A percentile compares a stretch with the other conserved stretches of the same genome.
Evolutionary conservation across 768 basidiomycete species (phyloP).

Genomic region (Strobilomyces confusus): DNA sequence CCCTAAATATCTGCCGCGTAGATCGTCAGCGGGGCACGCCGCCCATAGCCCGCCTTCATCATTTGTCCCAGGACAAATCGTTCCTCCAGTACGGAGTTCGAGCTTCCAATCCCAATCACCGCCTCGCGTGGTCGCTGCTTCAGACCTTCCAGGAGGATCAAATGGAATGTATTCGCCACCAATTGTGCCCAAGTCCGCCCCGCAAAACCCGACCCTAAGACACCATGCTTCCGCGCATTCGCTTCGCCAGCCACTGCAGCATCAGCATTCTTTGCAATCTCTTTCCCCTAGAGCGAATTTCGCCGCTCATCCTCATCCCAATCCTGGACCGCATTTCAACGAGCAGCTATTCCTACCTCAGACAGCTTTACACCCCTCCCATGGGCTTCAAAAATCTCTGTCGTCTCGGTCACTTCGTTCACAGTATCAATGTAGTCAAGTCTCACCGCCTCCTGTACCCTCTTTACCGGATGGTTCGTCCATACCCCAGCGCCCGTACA

Average conservation of each 20-base stretch:
- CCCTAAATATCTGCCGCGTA: constrained; percentile 18
- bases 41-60: constrained; percentile 29
- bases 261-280: constrained; percentile 14
- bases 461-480: constrained; percentile 33
- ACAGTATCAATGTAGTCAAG: constrained; percentile 43
- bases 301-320: constrained; percentile 20
- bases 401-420: constrained; percentile 59
- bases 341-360: constrained; percentile 23
- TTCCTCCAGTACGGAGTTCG: constrained; percentile 38
- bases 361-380: constrained; percentile 43
- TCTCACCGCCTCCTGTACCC: constrained; percentile 36
- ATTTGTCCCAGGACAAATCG: constrained; percentile 33
- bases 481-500: constrained; percentile 26
- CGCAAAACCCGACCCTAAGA: constrained; percentile 12
- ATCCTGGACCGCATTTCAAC: constrained; percentile 9
- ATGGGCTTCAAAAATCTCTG: constrained; percentile 44
- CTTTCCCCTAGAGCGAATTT: constrained; percentile 8
- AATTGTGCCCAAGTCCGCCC: constrained; percentile 1
- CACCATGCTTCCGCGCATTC: constrained; percentile 27
- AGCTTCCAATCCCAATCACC: constrained; percentile 29
- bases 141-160: constrained; percentile 19
- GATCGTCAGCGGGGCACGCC: constrained; percentile 20
- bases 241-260: constrained; percentile 28
- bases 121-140: constrained; percentile 20
- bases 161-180: constrained; percentile 16